Conservation (phyloP, 1,284 basidiomycete species). For the Malassezia obtusa region DNA sequence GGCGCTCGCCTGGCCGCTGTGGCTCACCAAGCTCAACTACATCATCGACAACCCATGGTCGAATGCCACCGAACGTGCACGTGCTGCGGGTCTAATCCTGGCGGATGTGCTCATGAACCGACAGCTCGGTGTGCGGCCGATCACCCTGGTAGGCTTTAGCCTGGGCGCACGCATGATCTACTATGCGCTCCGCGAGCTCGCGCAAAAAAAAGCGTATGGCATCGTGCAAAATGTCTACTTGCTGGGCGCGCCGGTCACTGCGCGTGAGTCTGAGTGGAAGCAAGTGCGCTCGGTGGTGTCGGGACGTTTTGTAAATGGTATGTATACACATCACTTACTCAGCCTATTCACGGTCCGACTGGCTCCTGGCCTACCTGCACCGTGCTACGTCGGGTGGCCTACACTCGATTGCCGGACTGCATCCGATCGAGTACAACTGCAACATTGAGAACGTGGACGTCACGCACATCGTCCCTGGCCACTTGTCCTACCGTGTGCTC, state of each 20-base stretch:
- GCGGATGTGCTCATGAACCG: slow-evolving; percentile 41
- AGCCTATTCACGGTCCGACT: slow-evolving; percentile 44
- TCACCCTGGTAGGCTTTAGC: slow-evolving; percentile 45
- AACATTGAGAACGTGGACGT: slow-evolving; percentile 47
- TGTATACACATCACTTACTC: background rate
- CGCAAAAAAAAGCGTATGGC: slow-evolving; percentile 39
- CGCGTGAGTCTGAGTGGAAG: slow-evolving; percentile 38
- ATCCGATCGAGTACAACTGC: slow-evolving; percentile 40
- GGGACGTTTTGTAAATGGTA: slow-evolving; percentile 44
- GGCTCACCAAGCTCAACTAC: slow-evolving; percentile 46
- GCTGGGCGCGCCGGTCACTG: slow-evolving; percentile 44
- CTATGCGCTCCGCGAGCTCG: slow-evolving; percentile 41
- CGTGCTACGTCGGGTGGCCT: slow-evolving; percentile 44
- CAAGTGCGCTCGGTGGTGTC: slow-evolving; percentile 37
- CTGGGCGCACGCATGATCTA: slow-evolving; percentile 46
- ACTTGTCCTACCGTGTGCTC: slow-evolving; percentile 40
- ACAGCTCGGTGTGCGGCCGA: slow-evolving; percentile 45
- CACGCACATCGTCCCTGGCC: slow-evolving; percentile 42
- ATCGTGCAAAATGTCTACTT: slow-evolving; percentile 47
- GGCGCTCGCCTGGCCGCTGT: slow-evolving; percentile 45
- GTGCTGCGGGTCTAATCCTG: slow-evolving; percentile 42
- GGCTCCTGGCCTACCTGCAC: slow-evolving; percentile 46
- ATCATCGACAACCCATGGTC: slow-evolving; percentile 48
- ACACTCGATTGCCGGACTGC: slow-evolving; percentile 43
- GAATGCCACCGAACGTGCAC: slow-evolving; percentile 41